A percentile compares a stretch with the other conserved stretches of the same genome.
These are phyloP conservation scores for Cladophialophora yegresii DNA, from an alignment of 2,329 filamentous ascomycete species.

Conservation along the genomic window DNA sequence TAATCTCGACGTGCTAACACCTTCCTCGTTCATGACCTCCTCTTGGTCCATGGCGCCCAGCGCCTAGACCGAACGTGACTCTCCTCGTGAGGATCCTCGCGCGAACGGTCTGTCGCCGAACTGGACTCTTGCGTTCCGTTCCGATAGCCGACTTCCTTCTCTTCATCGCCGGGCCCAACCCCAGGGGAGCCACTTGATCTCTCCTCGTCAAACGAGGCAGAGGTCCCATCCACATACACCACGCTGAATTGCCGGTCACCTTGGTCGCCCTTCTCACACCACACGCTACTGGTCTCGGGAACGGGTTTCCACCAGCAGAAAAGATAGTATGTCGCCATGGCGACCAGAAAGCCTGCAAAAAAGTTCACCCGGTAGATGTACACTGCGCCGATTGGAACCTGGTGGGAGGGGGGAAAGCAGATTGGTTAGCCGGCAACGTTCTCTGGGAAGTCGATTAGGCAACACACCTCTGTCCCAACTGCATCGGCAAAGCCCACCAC, in stretches of 20 bases:
- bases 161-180: neutral
- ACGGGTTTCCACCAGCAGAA: conserved; percentile 71
- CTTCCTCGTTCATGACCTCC: neutral
- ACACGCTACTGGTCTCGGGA: conserved; percentile 70
- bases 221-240: conserved; percentile 17
- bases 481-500: conserved; percentile 88
- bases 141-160: neutral
- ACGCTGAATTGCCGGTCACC: conserved; percentile 26
- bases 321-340: conserved; percentile 65
- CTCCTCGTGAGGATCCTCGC: neutral
- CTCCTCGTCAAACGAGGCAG: conserved; percentile 1
- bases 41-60: neutral
- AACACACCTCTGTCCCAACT: conserved; percentile 46
- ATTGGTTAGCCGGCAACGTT: neutral
- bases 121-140: neutral
- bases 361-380: conserved; percentile 93
- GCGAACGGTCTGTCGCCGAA: neutral
- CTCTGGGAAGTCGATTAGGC: too few relatives aligned
- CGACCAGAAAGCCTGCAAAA: conserved; percentile 78
- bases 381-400: conserved; percentile 73
- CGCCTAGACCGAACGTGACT: neutral
- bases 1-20: neutral
- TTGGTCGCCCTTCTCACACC: conserved; percentile 66
- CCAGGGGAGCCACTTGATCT: neutral
- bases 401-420: neutral